Evolutionary conservation across 495 filamentous ascomycete genomes (phyloP).

Genomic region (Corynascus novoguineensis): DNA sequence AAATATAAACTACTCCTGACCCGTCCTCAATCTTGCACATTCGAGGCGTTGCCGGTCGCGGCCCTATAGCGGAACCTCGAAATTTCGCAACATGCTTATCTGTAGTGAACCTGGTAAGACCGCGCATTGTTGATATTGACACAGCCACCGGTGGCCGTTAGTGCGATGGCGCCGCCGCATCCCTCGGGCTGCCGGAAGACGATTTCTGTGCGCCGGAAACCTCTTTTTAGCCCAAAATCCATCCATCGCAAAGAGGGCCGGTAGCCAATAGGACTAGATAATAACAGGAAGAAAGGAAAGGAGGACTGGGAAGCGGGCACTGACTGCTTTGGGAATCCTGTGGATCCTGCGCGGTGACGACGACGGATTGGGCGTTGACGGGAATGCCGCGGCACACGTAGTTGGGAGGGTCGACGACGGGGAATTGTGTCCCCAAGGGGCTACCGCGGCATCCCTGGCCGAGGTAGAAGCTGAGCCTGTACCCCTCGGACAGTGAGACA

Average conservation of each 20-base stretch:
- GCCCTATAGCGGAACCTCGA: too few relatives aligned
- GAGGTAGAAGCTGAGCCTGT: background rate
- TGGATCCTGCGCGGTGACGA: background rate
- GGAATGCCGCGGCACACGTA: slow-evolving; percentile 2
- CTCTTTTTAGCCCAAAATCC: too few relatives aligned
- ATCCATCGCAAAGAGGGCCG: too few relatives aligned
- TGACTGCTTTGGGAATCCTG: background rate
- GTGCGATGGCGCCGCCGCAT: background rate
- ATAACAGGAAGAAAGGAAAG: too few relatives aligned
- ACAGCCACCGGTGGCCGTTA: background rate
- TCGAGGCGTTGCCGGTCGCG: too few relatives aligned
- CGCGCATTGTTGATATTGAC: background rate
- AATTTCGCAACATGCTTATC: too few relatives aligned
- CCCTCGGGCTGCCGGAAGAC: slow-evolving; percentile 1
- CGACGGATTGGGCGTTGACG: background rate
- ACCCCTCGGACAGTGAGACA: background rate
- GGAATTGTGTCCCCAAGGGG: background rate
- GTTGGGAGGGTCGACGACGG: slow-evolving; percentile 4
- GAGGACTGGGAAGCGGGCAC: background rate
- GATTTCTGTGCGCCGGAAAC: background rate
- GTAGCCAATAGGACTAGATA: too few relatives aligned
- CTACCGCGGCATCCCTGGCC: background rate
- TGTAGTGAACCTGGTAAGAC: slow-evolving; percentile 1
- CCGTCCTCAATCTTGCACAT: too few relatives aligned
- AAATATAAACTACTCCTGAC: too few relatives aligned